Evolutionary conservation across 2,329 filamentous ascomycete genomes (phyloP).

Genomic region (Aureobasidium sp.): DNA sequence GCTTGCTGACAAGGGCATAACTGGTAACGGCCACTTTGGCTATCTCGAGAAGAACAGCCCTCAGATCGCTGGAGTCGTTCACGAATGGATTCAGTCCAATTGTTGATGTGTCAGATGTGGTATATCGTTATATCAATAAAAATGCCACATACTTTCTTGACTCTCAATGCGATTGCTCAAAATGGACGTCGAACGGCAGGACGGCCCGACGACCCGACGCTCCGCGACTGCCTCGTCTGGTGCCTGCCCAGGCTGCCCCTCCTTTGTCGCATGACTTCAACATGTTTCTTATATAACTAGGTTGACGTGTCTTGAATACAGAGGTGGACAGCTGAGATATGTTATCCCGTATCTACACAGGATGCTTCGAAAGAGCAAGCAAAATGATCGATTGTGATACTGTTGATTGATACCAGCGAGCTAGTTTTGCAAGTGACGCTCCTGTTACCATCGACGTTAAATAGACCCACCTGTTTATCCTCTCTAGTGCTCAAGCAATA

Average conservation of each 20-base stretch:
- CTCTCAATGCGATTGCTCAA: no score
- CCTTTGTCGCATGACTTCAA: neutral
- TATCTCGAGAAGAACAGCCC: slow-evolving; percentile 47
- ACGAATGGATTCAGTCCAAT: slow-evolving; percentile 15
- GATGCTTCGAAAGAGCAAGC: no score
- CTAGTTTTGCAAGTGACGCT: no score
- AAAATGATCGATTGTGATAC: no score
- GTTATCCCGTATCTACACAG: no score
- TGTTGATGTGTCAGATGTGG: neutral
- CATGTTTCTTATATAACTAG: neutral
- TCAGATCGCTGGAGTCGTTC: slow-evolving; percentile 32
- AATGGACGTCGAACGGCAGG: neutral
- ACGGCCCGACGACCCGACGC: neutral
- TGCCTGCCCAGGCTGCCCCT: neutral
- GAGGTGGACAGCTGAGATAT: no score
- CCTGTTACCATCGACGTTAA: no score
- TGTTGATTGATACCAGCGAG: no score
- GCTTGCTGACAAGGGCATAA: slow-evolving; percentile 37
- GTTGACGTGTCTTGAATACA: no score
- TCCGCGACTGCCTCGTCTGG: neutral
- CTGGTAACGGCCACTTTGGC: slow-evolving; percentile 49
- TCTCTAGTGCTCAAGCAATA: neutral
- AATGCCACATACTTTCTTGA: no score
- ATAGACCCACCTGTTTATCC: no score
- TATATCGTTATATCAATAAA: neutral